A percentile compares a stretch with the other conserved stretches of the same genome.
Conservation (phyloP, 1,139 yeast genomes). For the Ogataea hybrid region DNA sequence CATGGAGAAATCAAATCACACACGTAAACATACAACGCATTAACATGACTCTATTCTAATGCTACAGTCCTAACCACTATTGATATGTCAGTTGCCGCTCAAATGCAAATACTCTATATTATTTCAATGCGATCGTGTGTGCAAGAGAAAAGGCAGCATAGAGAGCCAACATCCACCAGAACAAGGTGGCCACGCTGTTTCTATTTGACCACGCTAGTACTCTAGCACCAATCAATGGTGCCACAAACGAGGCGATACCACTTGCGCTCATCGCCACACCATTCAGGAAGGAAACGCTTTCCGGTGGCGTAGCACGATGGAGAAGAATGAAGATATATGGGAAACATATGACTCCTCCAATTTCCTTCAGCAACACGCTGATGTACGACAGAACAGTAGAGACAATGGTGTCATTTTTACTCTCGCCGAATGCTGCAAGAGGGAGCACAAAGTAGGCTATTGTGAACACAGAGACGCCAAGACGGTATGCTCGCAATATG, state of each 20-base stretch:
- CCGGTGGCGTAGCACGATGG: conserved; percentile 6
- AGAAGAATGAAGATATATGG: conserved; percentile 8
- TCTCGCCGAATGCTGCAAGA: conserved; percentile 2
- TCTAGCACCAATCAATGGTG: conserved; percentile 8
- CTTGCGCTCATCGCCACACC: conserved; percentile 11
- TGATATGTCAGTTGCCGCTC: no score
- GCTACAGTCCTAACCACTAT: no score
- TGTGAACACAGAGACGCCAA: conserved; percentile 3
- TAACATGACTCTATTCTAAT: no score
- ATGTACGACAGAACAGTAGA: not conserved
- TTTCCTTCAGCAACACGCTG: conserved; percentile 7
- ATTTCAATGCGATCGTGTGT: not conserved
- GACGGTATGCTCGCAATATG: conserved; percentile 3
- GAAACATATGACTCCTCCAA: conserved; percentile 10
- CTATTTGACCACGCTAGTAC: conserved; percentile 4
- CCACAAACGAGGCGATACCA: conserved; percentile 3
- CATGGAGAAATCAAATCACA: no score
- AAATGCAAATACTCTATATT: no score
- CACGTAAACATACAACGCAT: no score
- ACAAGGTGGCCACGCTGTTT: conserved; percentile 4
- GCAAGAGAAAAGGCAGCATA: not conserved
- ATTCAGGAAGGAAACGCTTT: conserved; percentile 6
- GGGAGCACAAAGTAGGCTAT: conserved; percentile 7
- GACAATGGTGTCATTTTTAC: not conserved
- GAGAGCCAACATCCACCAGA: conserved; percentile 10